Evolutionary conservation across 176 grass and related monocot species (phyloP).

Genomic region (Triticum monococcum): DNA sequence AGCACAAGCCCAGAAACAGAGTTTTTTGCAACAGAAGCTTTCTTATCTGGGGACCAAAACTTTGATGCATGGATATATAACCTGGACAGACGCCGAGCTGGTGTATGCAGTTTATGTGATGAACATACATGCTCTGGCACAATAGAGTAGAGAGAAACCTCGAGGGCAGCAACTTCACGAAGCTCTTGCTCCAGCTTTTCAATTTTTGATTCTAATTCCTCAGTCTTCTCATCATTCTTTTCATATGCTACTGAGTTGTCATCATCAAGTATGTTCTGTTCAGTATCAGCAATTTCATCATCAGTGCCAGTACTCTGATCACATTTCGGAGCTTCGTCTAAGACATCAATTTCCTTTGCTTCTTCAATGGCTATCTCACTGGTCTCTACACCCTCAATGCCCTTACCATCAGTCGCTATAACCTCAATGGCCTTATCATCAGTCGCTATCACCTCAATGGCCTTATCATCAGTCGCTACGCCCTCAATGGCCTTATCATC

Average conservation of each 20-base stretch:
- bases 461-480: neutral
- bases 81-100: conserved; percentile 78
- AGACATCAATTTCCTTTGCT: conserved; percentile 81
- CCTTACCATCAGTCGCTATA: conserved; percentile 22
- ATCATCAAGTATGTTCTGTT: conserved; percentile 56
- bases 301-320: conserved; percentile 86
- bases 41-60: conserved; percentile 63
- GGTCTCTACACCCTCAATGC: conserved; percentile 23
- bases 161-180: conserved; percentile 81
- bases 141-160: conserved; percentile 78
- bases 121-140: conserved; percentile 80
- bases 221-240: conserved; percentile 41
- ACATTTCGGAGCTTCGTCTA: conserved; percentile 79
- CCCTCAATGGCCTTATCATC: conserved; percentile 30
- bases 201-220: conserved; percentile 51
- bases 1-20: conserved; percentile 72
- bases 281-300: conserved; percentile 64
- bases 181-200: conserved; percentile 72
- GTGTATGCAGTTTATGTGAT: conserved; percentile 83
- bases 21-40: conserved; percentile 66
- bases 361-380: conserved; percentile 55
- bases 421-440: conserved; percentile 2
- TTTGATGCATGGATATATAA: conserved; percentile 83
- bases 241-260: conserved; percentile 44
- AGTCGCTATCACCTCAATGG: neutral